phyloP scores from a whole-genome alignment of 1,284 basidiomycete genomes.

The Termitomyces sp. region DNA sequence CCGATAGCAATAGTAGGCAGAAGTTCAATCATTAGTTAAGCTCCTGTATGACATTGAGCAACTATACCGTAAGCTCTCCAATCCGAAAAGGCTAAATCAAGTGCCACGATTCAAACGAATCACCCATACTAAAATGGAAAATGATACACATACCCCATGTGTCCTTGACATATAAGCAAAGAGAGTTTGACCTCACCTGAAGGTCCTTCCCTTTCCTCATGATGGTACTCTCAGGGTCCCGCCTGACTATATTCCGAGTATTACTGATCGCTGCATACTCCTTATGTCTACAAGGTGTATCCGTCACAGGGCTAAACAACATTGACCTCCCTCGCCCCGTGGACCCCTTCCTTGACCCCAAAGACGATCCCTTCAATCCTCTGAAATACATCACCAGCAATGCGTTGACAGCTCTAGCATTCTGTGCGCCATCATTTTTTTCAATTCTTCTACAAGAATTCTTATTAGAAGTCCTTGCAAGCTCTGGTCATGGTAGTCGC shows the following conservation, averaged over 20 bases:
- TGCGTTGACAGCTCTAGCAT: slow-evolving; percentile 48
- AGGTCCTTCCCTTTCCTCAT: background rate
- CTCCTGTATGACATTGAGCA: no score
- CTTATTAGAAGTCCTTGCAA: slow-evolving; percentile 16
- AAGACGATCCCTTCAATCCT: slow-evolving; percentile 50
- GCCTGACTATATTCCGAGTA: background rate
- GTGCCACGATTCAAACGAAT: no score
- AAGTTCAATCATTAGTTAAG: no score
- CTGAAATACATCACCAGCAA: slow-evolving; percentile 60
- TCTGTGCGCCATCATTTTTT: slow-evolving; percentile 31
- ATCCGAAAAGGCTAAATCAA: no score
- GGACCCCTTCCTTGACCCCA: slow-evolving; percentile 47
- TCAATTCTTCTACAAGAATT: background rate
- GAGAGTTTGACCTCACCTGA: background rate
- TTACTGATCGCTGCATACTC: background rate
- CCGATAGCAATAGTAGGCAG: no score
- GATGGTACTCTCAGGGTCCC: background rate
- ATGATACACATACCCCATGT: background rate
- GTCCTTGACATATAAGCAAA: background rate
- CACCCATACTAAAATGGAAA: background rate
- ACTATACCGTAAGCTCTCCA: no score
- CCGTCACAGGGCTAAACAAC: background rate
- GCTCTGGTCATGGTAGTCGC: slow-evolving; percentile 48
- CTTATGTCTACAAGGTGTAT: background rate
- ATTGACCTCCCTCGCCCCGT: slow-evolving; percentile 24